Evolutionary conservation across 2,329 filamentous ascomycete species (phyloP).

Genomic region (Cladobotryum protrusum): DNA sequence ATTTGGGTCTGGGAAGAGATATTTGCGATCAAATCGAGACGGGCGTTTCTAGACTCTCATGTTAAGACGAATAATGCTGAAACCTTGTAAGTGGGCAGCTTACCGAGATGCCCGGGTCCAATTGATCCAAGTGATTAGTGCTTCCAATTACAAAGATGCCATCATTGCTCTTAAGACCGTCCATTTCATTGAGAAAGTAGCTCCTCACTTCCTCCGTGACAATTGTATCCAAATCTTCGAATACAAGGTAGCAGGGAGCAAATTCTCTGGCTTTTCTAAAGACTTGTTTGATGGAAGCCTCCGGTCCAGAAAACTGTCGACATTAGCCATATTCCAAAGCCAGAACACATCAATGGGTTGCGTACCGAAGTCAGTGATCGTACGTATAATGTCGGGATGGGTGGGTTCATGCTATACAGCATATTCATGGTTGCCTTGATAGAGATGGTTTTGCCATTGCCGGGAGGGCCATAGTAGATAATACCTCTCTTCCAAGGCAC

Average conservation of each 20-base stretch:
- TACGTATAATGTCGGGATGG: slow-evolving; percentile 57
- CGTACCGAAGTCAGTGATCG: slow-evolving; percentile 40
- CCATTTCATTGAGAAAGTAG: slow-evolving; percentile 69
- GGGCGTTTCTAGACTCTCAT: slow-evolving; percentile 46
- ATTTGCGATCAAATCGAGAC: slow-evolving; percentile 61
- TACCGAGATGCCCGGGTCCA: slow-evolving; percentile 59
- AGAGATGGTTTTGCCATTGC: slow-evolving; percentile 64
- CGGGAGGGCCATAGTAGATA: slow-evolving; percentile 59
- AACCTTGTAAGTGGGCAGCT: slow-evolving; percentile 14
- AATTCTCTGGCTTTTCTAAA: slow-evolving; percentile 54
- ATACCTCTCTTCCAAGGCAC: slow-evolving; percentile 68
- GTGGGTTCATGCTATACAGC: slow-evolving; percentile 46
- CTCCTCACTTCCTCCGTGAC: slow-evolving; percentile 54
- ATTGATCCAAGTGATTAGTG: slow-evolving; percentile 58
- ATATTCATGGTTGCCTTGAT: slow-evolving; percentile 66
- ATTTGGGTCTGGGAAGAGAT: slow-evolving; percentile 54
- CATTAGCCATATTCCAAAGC: slow-evolving; percentile 3
- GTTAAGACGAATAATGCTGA: neutral
- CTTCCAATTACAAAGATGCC: slow-evolving; percentile 64
- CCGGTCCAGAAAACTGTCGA: slow-evolving; percentile 45
- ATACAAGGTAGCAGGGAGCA: slow-evolving; percentile 63
- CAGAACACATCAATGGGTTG: slow-evolving; percentile 10
- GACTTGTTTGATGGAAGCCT: slow-evolving; percentile 46
- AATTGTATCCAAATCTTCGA: slow-evolving; percentile 66
- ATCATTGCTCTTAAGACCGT: slow-evolving; percentile 63